These are phyloP conservation scores for Debaryomycetaceae sp. DNA, from an alignment of 1,139 yeast genomes.

Conservation along the genomic window DNA sequence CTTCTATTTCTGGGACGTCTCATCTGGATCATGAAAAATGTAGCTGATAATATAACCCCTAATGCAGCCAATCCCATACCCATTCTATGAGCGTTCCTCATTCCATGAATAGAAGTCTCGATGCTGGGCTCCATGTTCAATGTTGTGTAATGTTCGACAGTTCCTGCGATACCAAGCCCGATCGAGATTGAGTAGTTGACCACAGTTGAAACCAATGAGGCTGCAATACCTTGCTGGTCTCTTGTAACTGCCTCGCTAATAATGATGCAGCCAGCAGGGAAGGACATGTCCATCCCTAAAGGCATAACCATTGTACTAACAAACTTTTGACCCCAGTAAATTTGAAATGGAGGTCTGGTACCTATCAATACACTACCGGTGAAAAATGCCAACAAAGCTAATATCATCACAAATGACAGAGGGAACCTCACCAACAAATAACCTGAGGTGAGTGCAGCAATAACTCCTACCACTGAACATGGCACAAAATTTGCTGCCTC, in stretches of 20 bases:
- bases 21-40: conserved; percentile 6
- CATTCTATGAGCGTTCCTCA: conserved; percentile 42
- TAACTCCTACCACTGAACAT: conserved; percentile 35
- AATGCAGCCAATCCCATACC: conserved; percentile 52
- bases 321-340: conserved; percentile 54
- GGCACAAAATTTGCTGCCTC: conserved; percentile 42
- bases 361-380: conserved; percentile 41
- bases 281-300: conserved; percentile 64
- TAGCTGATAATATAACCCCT: conserved; percentile 31
- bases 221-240: conserved; percentile 62
- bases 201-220: conserved; percentile 56
- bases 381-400: conserved; percentile 44
- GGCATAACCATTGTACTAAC: conserved; percentile 45
- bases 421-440: conserved; percentile 33
- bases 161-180: conserved; percentile 64
- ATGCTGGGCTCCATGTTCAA: conserved; percentile 21
- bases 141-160: conserved; percentile 48
- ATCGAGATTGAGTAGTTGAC: conserved; percentile 62
- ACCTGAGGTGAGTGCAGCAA: conserved; percentile 46
- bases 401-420: conserved; percentile 39
- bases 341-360: conserved; percentile 43
- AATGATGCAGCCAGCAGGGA: conserved; percentile 58
- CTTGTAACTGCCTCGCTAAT: conserved; percentile 49
- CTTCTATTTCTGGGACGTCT: conserved; percentile 2
- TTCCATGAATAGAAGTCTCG: conserved; percentile 29